Conservation (phyloP, 257 asterid genomes). For the Solanum phureja region DNA sequence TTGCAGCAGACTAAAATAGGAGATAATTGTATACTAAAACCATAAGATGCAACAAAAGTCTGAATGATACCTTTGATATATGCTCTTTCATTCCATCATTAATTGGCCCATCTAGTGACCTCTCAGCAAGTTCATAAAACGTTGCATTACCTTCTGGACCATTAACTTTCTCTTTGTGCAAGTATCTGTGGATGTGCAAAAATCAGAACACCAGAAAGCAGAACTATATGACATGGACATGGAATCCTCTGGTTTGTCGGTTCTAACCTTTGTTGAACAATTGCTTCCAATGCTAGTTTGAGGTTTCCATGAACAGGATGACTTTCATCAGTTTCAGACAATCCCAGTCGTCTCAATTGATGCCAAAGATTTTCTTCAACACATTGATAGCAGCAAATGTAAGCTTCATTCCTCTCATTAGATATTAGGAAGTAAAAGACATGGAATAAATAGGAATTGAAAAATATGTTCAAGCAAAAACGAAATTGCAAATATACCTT, state of each 20-base stretch:
- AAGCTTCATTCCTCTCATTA: neutral
- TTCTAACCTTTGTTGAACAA: constrained; percentile 84
- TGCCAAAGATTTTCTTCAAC: constrained; percentile 73
- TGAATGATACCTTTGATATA: constrained; percentile 41
- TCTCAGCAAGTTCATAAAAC: constrained; percentile 89
- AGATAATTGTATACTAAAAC: neutral
- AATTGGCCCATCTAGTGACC: constrained; percentile 57
- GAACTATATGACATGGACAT: neutral
- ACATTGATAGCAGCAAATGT: constrained; percentile 1
- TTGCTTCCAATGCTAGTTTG: constrained; percentile 55
- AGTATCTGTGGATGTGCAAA: constrained; percentile 36
- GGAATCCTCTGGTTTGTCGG: neutral
- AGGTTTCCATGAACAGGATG: constrained; percentile 55
- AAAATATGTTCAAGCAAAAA: neutral
- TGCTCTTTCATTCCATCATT: constrained; percentile 47
- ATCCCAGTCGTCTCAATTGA: constrained; percentile 77
- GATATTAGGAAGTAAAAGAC: neutral
- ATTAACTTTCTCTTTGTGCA: constrained; percentile 72
- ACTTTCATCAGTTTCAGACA: constrained; percentile 61
- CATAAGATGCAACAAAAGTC: neutral
- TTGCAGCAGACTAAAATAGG: neutral
- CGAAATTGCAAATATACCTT: constrained; percentile 42
- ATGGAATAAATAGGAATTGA: neutral
- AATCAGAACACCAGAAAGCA: neutral
- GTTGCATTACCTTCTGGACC: constrained; percentile 70